A percentile compares a stretch with the other conserved stretches of the same genome.
Evolutionary conservation across 2,329 filamentous ascomycete species (phyloP).

Genomic region (Epichloe bromicola): DNA sequence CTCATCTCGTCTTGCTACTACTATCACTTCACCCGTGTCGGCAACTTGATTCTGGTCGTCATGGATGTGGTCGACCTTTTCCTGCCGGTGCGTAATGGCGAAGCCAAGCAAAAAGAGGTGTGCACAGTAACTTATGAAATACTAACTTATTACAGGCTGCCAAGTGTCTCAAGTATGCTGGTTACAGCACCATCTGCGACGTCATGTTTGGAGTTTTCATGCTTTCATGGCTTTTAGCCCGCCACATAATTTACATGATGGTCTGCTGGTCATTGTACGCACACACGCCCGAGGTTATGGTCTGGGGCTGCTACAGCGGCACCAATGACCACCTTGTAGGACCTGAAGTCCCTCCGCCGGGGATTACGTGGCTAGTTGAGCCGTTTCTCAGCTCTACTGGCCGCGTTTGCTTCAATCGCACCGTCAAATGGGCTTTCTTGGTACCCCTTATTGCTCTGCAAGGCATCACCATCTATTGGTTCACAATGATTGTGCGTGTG

Average conservation of each 20-base stretch:
- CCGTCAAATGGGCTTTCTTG: constrained; percentile 65
- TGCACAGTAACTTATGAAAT: background rate
- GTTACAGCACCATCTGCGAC: constrained; percentile 66
- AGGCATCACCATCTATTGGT: constrained; percentile 74
- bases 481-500: constrained; percentile 74
- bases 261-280: constrained; percentile 73
- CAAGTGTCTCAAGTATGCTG: constrained; percentile 87
- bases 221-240: constrained; percentile 66
- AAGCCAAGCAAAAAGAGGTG: no score
- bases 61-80: constrained; percentile 92
- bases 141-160: constrained; percentile 44
- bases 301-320: constrained; percentile 59
- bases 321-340: constrained; percentile 40
- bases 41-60: constrained; percentile 74
- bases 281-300: constrained; percentile 48
- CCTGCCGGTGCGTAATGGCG: constrained; percentile 51
- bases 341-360: constrained; percentile 35
- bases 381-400: constrained; percentile 62
- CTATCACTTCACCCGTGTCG: constrained; percentile 78
- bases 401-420: constrained; percentile 67
- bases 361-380: constrained; percentile 52
- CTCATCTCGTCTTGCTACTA: constrained; percentile 74
- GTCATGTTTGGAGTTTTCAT: constrained; percentile 77
- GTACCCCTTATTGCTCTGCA: constrained; percentile 65
- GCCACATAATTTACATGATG: constrained; percentile 67